A percentile compares a stretch with the other conserved stretches of the same genome.
Conservation (phyloP, 2,329 filamentous ascomycete genomes). For the Thermoascus crustaceus region DNA sequence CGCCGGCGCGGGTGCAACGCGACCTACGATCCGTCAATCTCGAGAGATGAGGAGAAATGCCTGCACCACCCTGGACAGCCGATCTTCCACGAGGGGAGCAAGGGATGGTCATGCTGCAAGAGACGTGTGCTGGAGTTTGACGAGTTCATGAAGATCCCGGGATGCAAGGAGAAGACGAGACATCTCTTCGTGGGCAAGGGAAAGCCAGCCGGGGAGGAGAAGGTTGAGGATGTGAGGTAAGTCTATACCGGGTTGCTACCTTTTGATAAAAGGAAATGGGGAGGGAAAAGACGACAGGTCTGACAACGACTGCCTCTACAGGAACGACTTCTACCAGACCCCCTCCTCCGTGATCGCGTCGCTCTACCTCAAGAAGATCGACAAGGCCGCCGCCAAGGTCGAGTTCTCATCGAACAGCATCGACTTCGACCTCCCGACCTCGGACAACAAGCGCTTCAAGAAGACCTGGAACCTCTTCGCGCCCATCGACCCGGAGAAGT, state of each 20-base stretch:
- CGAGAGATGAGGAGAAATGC: constrained; percentile 66
- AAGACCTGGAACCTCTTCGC: constrained; percentile 68
- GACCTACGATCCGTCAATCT: constrained; percentile 51
- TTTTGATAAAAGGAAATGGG: too few species aligned
- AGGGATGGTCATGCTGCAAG: constrained; percentile 97
- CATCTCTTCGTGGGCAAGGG: constrained; percentile 77
- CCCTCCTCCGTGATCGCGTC: constrained; percentile 75
- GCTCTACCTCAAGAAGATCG: constrained; percentile 95
- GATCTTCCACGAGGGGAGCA: constrained; percentile 96
- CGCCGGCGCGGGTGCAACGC: constrained; percentile 66
- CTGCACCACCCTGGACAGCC: constrained; percentile 82
- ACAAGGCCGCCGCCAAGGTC: constrained; percentile 68
- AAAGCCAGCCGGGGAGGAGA: constrained; percentile 63
- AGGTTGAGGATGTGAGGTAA: constrained; percentile 68
- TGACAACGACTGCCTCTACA: constrained; percentile 27
- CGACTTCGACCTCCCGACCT: constrained; percentile 74
- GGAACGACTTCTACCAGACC: constrained; percentile 93
- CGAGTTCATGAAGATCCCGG: constrained; percentile 92
- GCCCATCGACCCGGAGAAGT: constrained; percentile 65
- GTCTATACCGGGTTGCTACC: constrained; percentile 23
- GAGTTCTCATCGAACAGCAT: constrained; percentile 57
- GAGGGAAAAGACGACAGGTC: too few species aligned
- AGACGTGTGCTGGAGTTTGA: constrained; percentile 91
- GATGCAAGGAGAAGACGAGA: constrained; percentile 70
- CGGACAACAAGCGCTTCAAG: constrained; percentile 75